phyloP scores from a whole-genome alignment of 306 rosid genomes.

The Cicer arietinum region DNA sequence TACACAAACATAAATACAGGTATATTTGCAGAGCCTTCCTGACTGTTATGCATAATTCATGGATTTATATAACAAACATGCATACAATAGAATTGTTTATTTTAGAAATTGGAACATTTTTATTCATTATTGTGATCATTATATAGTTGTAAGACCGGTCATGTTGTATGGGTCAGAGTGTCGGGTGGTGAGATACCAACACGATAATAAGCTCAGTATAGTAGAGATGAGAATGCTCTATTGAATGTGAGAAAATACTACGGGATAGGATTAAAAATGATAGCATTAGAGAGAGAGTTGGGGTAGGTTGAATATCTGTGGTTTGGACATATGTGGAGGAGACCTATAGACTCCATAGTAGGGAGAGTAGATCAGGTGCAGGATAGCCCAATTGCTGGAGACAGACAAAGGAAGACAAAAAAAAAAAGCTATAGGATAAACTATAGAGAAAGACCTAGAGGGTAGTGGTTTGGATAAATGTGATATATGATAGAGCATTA shows the following conservation, averaged over 20 bases:
- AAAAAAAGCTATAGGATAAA: not conserved
- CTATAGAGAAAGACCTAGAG: not conserved
- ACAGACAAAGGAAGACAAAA: not conserved
- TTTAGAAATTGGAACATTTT: not conserved
- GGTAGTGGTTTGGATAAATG: not conserved
- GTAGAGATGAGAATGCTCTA: no score
- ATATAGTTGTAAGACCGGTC: no score
- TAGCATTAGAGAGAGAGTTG: not conserved
- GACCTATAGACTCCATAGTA: not conserved
- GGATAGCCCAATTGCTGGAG: not conserved
- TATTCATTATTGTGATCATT: no score
- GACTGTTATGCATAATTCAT: not conserved
- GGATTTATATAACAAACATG: not conserved
- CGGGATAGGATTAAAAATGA: not conserved
- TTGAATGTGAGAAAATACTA: not conserved
- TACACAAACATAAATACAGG: not conserved
- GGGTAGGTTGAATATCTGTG: not conserved
- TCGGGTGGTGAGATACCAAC: no score
- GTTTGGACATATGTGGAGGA: not conserved
- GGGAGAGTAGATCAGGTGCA: not conserved
- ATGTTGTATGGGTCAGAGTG: no score
- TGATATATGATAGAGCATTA: not conserved
- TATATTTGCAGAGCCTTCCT: not conserved
- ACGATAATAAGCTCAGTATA: no score
- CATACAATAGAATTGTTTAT: not conserved